Evolutionary conservation across 148 eudicot genomes (phyloP).

Genomic region (Rhododendron kiyosumense): DNA sequence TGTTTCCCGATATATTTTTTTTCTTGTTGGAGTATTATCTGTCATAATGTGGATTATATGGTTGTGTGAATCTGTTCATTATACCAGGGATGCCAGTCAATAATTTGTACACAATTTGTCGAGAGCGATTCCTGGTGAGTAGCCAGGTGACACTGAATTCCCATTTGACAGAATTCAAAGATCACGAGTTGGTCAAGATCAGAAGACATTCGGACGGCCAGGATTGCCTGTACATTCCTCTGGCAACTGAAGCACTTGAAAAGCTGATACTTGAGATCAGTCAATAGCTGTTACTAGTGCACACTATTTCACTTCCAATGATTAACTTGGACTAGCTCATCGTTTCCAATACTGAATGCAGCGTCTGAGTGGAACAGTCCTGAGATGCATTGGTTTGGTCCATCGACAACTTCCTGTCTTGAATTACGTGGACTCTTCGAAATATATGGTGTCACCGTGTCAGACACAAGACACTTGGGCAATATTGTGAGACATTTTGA

Average conservation of each 20-base stretch:
- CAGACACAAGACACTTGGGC: neutral
- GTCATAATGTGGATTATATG: neutral
- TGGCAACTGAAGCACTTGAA: conserved; percentile 71
- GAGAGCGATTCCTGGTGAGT: conserved; percentile 85
- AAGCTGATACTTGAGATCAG: conserved; percentile 63
- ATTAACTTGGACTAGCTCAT: neutral
- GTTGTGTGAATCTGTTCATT: neutral
- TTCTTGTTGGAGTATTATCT: neutral
- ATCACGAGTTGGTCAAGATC: conserved; percentile 79
- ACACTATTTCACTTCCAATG: neutral
- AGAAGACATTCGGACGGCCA: conserved; percentile 83
- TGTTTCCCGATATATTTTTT: neutral
- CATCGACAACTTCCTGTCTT: too few relatives aligned
- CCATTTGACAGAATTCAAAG: conserved; percentile 89
- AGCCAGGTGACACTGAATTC: conserved; percentile 89
- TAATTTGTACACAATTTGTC: conserved; percentile 59
- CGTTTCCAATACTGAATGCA: neutral
- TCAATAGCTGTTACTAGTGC: conserved; percentile 25
- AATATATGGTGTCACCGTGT: neutral
- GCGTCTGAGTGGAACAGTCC: neutral
- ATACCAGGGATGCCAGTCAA: conserved; percentile 68
- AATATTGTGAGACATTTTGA: neutral
- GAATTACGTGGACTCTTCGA: too few relatives aligned
- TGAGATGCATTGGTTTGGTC: neutral
- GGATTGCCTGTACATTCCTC: conserved; percentile 81